Base-by-base conservation (phyloP, 176 grass and related monocot genomes). In the Chloris gayana region DNA sequence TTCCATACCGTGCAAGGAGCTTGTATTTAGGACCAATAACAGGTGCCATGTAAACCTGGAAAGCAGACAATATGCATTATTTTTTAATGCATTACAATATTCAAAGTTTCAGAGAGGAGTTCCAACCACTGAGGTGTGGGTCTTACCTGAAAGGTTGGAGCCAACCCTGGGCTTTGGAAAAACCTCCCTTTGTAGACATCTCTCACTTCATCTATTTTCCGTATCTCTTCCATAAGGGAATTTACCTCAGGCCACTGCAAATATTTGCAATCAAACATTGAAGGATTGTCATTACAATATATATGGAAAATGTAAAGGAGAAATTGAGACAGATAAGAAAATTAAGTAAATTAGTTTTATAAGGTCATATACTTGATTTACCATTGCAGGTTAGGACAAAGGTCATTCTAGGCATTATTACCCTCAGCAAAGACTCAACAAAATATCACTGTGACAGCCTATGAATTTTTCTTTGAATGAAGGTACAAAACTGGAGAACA, bases 1-100 rank as follows among this genome's bases (percentile, higher is more conserved):
- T 99, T 19, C 90, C 96, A 67, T 82, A 95, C 4, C 96, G 88
- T 7, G 96, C 96, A 7, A 95, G 85, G n/a, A 99, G 86, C 54
- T 94, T 99, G 77, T 95, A 99, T 35, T 89, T 91, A 0, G 56
- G 85, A 42, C 88, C 93, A 33, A 93, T 79, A 51, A 93, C 73
- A 80, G 92, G 87, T 50, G 96, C 84, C 96, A 95, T 93, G 74
- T 99, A 99, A 18, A 99, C 96, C 96, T 99, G 65, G 33, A 83
- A 68, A 68, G 32, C 26, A 85, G 47, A 41, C 30, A 51, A 78
- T 72, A 78, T 75, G 7, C 14, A 69, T 27, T 9, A 67, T 11
- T 64, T 13, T 44, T 11, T 44, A 12, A 44, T 44, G 12, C 10
- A 12, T 82, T 70, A 11, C 14, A 69, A 27, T 9, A 76, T 11